Evolutionary conservation across 306 rosid genomes (phyloP).

Genomic region (Senna siamea): DNA sequence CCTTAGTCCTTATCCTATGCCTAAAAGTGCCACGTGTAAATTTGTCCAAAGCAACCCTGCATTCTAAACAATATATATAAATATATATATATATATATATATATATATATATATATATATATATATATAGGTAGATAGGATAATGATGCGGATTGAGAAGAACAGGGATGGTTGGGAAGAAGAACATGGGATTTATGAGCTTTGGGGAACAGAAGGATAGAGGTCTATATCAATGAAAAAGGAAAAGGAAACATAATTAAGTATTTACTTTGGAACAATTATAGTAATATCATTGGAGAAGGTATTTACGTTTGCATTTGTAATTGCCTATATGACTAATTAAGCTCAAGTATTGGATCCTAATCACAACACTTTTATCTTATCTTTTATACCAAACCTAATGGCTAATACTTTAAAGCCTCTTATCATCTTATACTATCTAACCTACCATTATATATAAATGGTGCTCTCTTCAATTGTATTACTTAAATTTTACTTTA

Average conservation of each 20-base stretch:
- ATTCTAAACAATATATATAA: no score
- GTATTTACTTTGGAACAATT: constrained; percentile 29
- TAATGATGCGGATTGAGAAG: constrained; percentile 41
- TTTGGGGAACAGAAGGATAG: constrained; percentile 60
- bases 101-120: no score
- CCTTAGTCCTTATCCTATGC: not conserved
- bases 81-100: no score
- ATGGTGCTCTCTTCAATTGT: not conserved
- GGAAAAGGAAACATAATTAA: constrained; percentile 34
- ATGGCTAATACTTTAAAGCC: constrained; percentile 18
- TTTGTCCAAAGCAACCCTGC: constrained; percentile 24
- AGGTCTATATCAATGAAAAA: constrained; percentile 27
- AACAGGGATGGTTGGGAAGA: constrained; percentile 38
- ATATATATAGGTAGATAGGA: no score
- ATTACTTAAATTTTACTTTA: no score
- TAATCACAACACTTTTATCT: constrained; percentile 29
- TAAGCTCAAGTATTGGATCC: constrained; percentile 35
- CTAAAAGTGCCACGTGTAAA: constrained; percentile 38
- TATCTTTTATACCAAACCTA: constrained; percentile 38
- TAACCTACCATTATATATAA: constrained; percentile 18
- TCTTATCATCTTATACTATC: constrained; percentile 4
- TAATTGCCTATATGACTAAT: constrained; percentile 4
- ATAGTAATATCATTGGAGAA: no score
- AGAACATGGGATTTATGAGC: constrained; percentile 62
- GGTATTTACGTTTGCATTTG: not conserved